Conservation (phyloP, 225 moss, liverwort and hornwort species). For the Thuidium tamariscinum region DNA sequence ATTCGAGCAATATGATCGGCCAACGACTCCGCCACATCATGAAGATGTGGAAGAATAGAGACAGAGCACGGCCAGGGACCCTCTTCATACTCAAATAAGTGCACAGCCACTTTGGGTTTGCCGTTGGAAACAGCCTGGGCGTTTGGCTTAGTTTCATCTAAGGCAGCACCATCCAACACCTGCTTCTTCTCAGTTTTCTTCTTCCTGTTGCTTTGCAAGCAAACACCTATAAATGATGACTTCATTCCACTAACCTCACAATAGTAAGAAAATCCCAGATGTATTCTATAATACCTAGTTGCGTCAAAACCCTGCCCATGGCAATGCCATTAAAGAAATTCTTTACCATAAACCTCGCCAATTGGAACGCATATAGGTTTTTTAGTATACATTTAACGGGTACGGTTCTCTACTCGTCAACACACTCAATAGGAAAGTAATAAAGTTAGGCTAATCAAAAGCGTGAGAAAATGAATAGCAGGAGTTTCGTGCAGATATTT, state of each 20-base stretch:
- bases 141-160: background rate
- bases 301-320: background rate
- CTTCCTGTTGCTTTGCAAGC: slow-evolving; percentile 16
- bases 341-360: background rate
- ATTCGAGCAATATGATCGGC: slow-evolving; percentile 57
- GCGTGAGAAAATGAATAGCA: background rate
- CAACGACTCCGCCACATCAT: slow-evolving; percentile 29
- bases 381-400: background rate
- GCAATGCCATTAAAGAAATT: background rate
- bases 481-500: background rate
- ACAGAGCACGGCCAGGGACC: slow-evolving; percentile 40
- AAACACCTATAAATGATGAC: background rate
- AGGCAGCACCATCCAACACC: slow-evolving; percentile 9
- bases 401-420: background rate
- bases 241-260: background rate
- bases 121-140: background rate
- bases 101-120: slow-evolving; percentile 24
- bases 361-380: background rate
- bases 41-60: slow-evolving; percentile 22
- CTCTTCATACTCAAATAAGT: slow-evolving; percentile 42
- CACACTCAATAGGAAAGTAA: background rate
- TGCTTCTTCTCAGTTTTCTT: slow-evolving; percentile 19
- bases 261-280: background rate
- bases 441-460: background rate
- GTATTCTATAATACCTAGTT: background rate